Evolutionary conservation across 169 alveolate genomes (phyloP), one percentile per base, ranked within the genome.

Genomic region (Neospora caninum): DNA sequence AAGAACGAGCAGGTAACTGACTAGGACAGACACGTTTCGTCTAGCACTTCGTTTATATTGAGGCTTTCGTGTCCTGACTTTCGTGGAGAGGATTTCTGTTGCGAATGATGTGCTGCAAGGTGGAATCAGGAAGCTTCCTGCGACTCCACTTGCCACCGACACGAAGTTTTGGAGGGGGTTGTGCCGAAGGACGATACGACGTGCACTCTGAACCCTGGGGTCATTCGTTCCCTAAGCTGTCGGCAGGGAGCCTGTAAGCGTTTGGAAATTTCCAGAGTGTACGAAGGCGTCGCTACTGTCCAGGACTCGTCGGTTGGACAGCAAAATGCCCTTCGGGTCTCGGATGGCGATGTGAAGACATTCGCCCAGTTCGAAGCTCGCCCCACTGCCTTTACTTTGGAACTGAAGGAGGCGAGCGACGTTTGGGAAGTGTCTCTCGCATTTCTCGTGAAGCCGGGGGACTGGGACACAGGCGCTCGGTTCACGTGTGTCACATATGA

Each of bases 401-500:
- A 41, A 10, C 67, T 82, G 70, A 82, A 22, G 69, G 89, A 42
- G 27, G 70, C 69, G 36, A 9, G 89, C 41, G 89, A 82, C 89
- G 41, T 82, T 25, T 43, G 67, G 54, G 89, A 36, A 49, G 25
- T 82, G 25, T 18, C 70, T 25, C 38, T 43, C n/a, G 89, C 6
- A 2, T 82, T 82, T n/a, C 70, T 82, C 38, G 42, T 82, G 25
- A 29, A 45, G 54, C 67, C 89, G 6, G 67, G 41, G 31, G 41
- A 42, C 25, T 82, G 89, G 89, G 34, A 4, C 6, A 0, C n/a
- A 0, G 89, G 70, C 39, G 34, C 29, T 29, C 34, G 89, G 41
- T 29, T 82, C 89, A 31, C 89, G 34, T 82, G 89, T n/a, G 67
- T n/a, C 36, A 69, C 67, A 22, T 82, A 42, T 36, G 67, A 82